Evolutionary conservation across 176 grass and related monocot genomes (phyloP).

Genomic region (sorghum (Sorghum bicolor)): Sorghum_bicolor_NCBIv3 NC_012875.2:40972501-40973000

Average conservation of each 20-base stretch:
- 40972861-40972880: not conserved
- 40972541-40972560: not conserved
- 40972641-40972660: not conserved
- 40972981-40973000: too few relatives aligned
- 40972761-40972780: conserved; percentile 20
- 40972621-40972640: not conserved
- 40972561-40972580: conserved; percentile 1
- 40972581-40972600: not conserved
- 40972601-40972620: not conserved
- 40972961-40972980: not conserved
- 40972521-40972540: not conserved
- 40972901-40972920: not conserved
- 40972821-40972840: not conserved
- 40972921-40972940: not conserved
- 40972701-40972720: not conserved
- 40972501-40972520: not conserved
- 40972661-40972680: not conserved
- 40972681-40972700: not conserved
- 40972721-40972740: conserved; percentile 19
- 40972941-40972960: not conserved
- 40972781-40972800: conserved; percentile 7
- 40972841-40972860: not conserved
- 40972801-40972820: not conserved
- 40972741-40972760: conserved; percentile 21
- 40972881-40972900: not conserved